Evolutionary conservation across 805 yeast genomes (phyloP).

Genomic region (Suhomyces pyralidae): DNA sequence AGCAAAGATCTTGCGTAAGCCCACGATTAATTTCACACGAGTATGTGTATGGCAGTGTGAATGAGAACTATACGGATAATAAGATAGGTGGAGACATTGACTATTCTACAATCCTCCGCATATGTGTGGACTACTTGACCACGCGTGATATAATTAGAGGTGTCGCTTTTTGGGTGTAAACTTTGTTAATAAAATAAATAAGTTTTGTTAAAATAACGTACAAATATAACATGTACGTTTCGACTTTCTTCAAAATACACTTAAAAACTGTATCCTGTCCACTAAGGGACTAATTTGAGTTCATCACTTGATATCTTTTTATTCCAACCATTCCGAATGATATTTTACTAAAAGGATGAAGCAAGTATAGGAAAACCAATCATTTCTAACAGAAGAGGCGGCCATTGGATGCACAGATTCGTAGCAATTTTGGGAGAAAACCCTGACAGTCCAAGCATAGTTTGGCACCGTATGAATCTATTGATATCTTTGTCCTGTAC

Average conservation of each 20-base stretch:
- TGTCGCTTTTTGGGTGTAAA: not conserved
- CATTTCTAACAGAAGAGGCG: not conserved
- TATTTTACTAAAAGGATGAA: not conserved
- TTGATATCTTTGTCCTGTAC: not conserved
- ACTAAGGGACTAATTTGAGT: too few relatives aligned
- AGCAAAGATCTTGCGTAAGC: too few relatives aligned
- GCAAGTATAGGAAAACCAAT: not conserved
- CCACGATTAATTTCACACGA: too few relatives aligned
- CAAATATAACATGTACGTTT: too few relatives aligned
- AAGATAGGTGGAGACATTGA: too few relatives aligned
- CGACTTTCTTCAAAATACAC: not conserved
- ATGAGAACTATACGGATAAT: too few relatives aligned
- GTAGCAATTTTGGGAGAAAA: not conserved
- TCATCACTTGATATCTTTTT: too few relatives aligned
- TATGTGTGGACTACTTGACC: not conserved
- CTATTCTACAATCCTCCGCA: too few relatives aligned
- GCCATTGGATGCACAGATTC: not conserved
- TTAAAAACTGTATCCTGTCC: too few relatives aligned
- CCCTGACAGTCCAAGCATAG: not conserved
- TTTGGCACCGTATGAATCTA: not conserved
- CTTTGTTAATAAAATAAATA: not conserved
- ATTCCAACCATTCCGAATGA: not conserved
- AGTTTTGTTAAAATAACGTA: too few relatives aligned
- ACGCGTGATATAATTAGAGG: not conserved
- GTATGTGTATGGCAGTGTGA: too few relatives aligned